Evolutionary conservation across 2,329 filamentous ascomycete species (phyloP), one percentile per base, ranked within the genome.

Genomic region (Rhynchosporium graminicola): DNA sequence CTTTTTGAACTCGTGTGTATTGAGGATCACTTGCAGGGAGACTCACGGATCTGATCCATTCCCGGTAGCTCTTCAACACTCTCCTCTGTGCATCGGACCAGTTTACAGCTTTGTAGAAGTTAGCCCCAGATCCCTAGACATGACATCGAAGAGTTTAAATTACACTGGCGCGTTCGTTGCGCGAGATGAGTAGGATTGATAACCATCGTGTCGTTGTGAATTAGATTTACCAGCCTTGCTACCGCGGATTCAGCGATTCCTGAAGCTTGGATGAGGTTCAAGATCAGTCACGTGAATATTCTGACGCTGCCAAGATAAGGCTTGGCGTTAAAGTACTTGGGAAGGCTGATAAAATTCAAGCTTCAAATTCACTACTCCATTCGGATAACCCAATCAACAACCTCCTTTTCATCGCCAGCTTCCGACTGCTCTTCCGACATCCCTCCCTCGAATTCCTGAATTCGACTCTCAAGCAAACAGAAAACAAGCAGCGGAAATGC

Each of bases 41-140:
- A 66, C 93, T 76, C 89, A 99, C 95, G 79, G 92, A 88, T 83
- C 95, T 88, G 73, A 98, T 86, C 95, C 95, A 99, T 82, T 94
- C 89, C 77, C 95, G 86, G 82, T 99, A 99, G 72, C 91, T 89
- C 75, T 87, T 86, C 72, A 97, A 79, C 68, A 97, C 95, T 82
- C 94, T 87, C 76, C 82, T 83, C 80, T 90, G 91, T 73, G 94
- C 94, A 82, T 98, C 92, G 72, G 79, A 76, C 92, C 91, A 97
- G 83, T 89, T 96, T 80, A 86, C 82, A 76, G 94, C 94, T 97
- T 76, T 74, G 69, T 9, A 9, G 12, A 33, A 42, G 62, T 46
- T 47, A 59, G 48, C 12, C 33, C n/a, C 55, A 9, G 4, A 15
- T 96, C 76, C 74, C 65, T 60, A 46, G 50, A 66, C 62, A 40